Evolutionary conservation across 2,329 filamentous ascomycete genomes (phyloP), one percentile per base, ranked within the genome.

Genomic region (Clonostachys byssicola): DNA sequence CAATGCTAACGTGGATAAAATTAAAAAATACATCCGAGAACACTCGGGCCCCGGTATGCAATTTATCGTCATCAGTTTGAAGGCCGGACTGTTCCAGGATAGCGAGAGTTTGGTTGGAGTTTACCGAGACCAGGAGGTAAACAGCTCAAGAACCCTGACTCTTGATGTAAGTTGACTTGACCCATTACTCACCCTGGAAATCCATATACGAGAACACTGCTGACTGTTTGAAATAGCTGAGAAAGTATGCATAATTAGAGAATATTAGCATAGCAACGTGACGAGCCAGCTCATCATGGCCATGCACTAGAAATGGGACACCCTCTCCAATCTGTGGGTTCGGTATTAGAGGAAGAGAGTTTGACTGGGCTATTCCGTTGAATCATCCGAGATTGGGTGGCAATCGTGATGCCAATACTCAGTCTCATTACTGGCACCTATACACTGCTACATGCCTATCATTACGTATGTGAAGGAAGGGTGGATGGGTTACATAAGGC

Each of bases 21-120:
- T 99, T 67, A 94, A 92, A 54, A 94, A 94, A 66, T 99, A 99
- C 62, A 95, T 99, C 52, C 83, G 87, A 36, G 90, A 95, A 60
- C 92, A 99, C 67, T 89, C 92, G 1, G 89, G 90, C 1, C 94
- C 94, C 2, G 95, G 95, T 13, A 97, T 97, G 91, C 94, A 99
- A 66, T 99, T 99, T 58, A 95, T 99, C 51, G 94, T 99, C 55
- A 99, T 99, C 66, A 91, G 85, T 71, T 78, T 99, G 64, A 99
- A 99, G 78, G 88, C 91, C 0, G 92, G 91, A 2, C 75, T 99
- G 48, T 99, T 97, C 72, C 92, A 99, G 70, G 89, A 95, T 66
- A 96, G 90, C 61, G 92, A 99, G 75, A 95, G 91, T 51, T 68
- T 99, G 57, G 91, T 99, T 5, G 94, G 94, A 45, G 91, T 99